Percentiles rank a stretch among this genome's conserved stretches.
phyloP scores from a whole-genome alignment of 1,284 basidiomycete species.

The Stygiomarasmius scandens region DNA sequence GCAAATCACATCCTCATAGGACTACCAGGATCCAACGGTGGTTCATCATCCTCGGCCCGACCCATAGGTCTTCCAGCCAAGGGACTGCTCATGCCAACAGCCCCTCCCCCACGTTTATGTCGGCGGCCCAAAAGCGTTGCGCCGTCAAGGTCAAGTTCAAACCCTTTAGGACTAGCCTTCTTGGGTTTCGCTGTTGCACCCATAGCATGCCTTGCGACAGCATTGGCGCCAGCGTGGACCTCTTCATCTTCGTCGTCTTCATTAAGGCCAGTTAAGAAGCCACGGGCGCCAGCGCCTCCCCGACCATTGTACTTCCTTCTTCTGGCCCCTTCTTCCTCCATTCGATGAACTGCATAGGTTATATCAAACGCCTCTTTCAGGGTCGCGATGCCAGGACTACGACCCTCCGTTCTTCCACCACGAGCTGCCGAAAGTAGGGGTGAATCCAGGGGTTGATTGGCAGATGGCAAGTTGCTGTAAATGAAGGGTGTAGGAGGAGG shows the following conservation, averaged over 20 bases:
- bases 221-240: conserved; percentile 32
- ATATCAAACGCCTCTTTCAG: conserved; percentile 99
- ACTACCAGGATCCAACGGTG: conserved; percentile 19
- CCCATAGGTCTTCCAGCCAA: conserved; percentile 35
- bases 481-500: conserved; percentile 63
- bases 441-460: conserved; percentile 75
- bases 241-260: conserved; percentile 88
- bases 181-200: conserved; percentile 21
- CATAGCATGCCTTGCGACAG: conserved; percentile 31
- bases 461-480: conserved; percentile 35
- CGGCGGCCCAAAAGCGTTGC: conserved; percentile 83
- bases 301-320: conserved; percentile 78
- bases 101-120: conserved; percentile 45
- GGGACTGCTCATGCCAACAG: conserved; percentile 38
- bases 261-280: conserved; percentile 86
- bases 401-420: conserved; percentile 76
- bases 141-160: conserved; percentile 83
- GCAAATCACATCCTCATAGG: conserved; percentile 18
- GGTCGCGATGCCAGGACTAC: conserved; percentile 88
- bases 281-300: conserved; percentile 78
- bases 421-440: conserved; percentile 84
- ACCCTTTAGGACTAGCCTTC: conserved; percentile 41
- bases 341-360: conserved; percentile 97
- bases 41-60: conserved; percentile 27
- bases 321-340: conserved; percentile 96